These are phyloP conservation scores for Lyophyllum semitale DNA, from an alignment of 768 basidiomycete genomes.

Conservation along the genomic window DNA sequence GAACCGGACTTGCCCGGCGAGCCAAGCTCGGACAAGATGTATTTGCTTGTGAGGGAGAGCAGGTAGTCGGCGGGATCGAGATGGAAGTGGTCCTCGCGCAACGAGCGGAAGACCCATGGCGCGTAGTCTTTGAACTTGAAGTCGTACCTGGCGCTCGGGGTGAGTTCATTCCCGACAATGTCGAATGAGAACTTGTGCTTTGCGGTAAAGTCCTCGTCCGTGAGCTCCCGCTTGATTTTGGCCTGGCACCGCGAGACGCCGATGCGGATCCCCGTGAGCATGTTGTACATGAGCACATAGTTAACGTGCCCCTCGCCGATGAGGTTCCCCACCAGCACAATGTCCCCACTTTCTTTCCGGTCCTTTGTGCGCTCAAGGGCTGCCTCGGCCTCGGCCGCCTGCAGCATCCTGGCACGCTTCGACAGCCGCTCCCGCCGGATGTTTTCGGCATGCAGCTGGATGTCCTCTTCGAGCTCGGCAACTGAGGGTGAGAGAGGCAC, in stretches of 20 bases:
- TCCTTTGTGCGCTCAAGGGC: constrained; percentile 32
- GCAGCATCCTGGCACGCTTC: constrained; percentile 70
- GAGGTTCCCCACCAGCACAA: constrained; percentile 87
- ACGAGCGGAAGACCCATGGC: constrained; percentile 94
- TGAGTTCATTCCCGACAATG: constrained; percentile 96
- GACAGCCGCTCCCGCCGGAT: constrained; percentile 77
- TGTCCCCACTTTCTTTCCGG: constrained; percentile 40
- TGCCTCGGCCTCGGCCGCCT: constrained; percentile 53
- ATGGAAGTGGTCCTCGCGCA: constrained; percentile 92
- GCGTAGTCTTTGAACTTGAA: constrained; percentile 99
- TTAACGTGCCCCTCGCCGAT: constrained; percentile 99
- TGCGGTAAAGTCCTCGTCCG: constrained; percentile 84
- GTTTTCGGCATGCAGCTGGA: constrained; percentile 85
- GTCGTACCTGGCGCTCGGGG: constrained; percentile 96
- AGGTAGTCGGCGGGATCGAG: constrained; percentile 98
- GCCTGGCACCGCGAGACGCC: constrained; percentile 96
- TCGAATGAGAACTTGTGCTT: constrained; percentile 97
- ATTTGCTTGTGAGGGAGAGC: constrained; percentile 93
- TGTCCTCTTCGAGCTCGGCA: constrained; percentile 73
- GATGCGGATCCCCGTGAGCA: constrained; percentile 97
- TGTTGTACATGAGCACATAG: constrained; percentile 99
- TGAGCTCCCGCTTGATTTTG: constrained; percentile 85
- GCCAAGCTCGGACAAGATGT: constrained; percentile 96
- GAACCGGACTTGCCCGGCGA: constrained; percentile 98
- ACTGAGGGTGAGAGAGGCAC: constrained; percentile 32